A percentile compares a stretch with the other conserved stretches of the same genome.
Conservation (phyloP, 1,139 yeast species). For the Suzukiozyma palmioleophila region DNA sequence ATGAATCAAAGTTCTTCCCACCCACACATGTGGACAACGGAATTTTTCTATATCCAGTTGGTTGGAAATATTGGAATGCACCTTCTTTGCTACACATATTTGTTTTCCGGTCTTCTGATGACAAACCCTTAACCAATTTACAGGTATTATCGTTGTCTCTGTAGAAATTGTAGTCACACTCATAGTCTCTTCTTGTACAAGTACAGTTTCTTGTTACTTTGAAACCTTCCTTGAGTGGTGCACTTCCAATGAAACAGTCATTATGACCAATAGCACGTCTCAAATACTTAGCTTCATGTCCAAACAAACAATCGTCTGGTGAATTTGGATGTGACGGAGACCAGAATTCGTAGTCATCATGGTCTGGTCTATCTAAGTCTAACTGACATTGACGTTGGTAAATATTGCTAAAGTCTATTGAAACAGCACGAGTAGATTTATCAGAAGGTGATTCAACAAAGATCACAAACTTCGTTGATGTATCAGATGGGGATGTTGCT, state of each 20-base stretch:
- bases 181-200: conserved; percentile 85
- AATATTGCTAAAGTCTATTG: conserved; percentile 69
- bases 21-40: conserved; percentile 44
- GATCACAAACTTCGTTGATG: conserved; percentile 62
- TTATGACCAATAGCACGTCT: conserved; percentile 58
- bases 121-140: conserved; percentile 66
- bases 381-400: conserved; percentile 67
- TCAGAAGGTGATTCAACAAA: conserved; percentile 19
- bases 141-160: conserved; percentile 81
- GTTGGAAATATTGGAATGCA: conserved; percentile 50
- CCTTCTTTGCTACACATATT: conserved; percentile 56
- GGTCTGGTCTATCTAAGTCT: conserved; percentile 52
- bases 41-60: conserved; percentile 45
- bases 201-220: conserved; percentile 63
- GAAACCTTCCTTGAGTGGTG: conserved; percentile 62
- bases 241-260: conserved; percentile 80
- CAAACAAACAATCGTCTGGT: conserved; percentile 72
- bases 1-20: conserved; percentile 54
- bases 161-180: conserved; percentile 85
- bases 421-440: conserved; percentile 26
- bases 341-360: conserved; percentile 82
- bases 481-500: conserved; percentile 89
- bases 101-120: conserved; percentile 58
- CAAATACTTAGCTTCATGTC: conserved; percentile 76
- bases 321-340: conserved; percentile 67